Base-by-base conservation (phyloP, 139 green algal genomes). In the Zygnema circumcarinatum region DNA sequence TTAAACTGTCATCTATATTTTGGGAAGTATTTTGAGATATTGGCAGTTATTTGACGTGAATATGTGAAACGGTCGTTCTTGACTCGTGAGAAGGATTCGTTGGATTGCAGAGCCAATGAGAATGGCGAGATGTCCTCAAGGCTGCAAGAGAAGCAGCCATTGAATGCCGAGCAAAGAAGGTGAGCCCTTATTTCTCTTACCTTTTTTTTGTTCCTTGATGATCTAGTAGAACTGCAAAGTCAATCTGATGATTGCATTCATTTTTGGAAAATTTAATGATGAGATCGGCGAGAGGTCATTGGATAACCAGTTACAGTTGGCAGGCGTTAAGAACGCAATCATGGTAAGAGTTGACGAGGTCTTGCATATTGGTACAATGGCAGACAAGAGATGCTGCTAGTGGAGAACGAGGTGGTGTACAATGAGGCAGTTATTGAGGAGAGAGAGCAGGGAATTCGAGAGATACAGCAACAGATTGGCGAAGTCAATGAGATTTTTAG, bases 401-500 rank as follows among this genome's bases (percentile, higher is more conserved):
- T 91, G 47, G 83, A 89, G 31, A 79, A 56, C 38, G 87, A 93
- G 67, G 36, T 94, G 21, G 85, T 87, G 29, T 91, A 87, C 74
- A 93, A 94, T 88, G 74, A 91, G 67, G 90, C 92, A 31, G 38
- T 94, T 29, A 92, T 94, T 69, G 72, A 87, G 31, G 92, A 94
- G 76, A 83, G 92, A 1, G 92, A 94, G 29, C 54, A 85, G 21
- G 92, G 89, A 32, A 93, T 94, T 31, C 40, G 31, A 22, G 92
- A 94, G 47, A 93, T 94, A 41, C 92, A 94, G 85, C 78, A 90
- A 76, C 87, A 94, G 68, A 94, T 94, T 81, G 89, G 84, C 25
- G 92, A 94, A 83, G 92, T 94, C 25, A 92, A 94, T 68, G 92
- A 94, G 83, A 94, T 94, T 42, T 94, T 94, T 82, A 76, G 87